Conservation (phyloP, 1,139 yeast species). For the Kurtzmaniella quercitrusa region DNA sequence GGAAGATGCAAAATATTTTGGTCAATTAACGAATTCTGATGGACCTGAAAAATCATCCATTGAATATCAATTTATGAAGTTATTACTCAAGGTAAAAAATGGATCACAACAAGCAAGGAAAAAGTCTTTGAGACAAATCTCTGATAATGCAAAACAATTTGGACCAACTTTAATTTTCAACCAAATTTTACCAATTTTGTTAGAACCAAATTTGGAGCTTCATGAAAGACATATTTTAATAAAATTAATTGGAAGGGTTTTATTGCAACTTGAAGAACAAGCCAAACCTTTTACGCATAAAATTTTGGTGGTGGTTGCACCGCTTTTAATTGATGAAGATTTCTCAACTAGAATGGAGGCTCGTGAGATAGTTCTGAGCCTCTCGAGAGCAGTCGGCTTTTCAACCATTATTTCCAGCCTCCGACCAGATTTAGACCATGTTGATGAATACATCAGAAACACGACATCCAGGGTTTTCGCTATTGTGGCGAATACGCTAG, state of each 20-base stretch:
- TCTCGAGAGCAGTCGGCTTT: constrained; percentile 80
- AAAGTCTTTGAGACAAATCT: constrained; percentile 62
- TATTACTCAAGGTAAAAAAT: constrained; percentile 70
- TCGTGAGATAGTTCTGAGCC: constrained; percentile 68
- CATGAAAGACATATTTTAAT: constrained; percentile 82
- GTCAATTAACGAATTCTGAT: constrained; percentile 46
- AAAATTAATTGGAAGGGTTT: constrained; percentile 67
- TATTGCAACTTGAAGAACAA: constrained; percentile 59
- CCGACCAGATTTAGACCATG: constrained; percentile 78
- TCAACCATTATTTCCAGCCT: constrained; percentile 72
- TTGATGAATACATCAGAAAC: constrained; percentile 79
- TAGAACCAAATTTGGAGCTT: constrained; percentile 72
- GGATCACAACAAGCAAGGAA: constrained; percentile 70
- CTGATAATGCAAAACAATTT: constrained; percentile 58
- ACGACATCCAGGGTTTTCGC: constrained; percentile 80
- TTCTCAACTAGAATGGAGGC: constrained; percentile 71
- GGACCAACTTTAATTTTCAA: constrained; percentile 72
- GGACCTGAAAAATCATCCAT: constrained; percentile 49
- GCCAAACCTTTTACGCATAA: constrained; percentile 74
- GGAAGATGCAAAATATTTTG: constrained; percentile 71
- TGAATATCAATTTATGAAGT: constrained; percentile 59
- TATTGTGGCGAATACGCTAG: constrained; percentile 77
- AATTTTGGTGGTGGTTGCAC: constrained; percentile 71
- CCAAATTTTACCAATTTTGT: constrained; percentile 66
- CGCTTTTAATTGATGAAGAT: constrained; percentile 79